Conservation (phyloP, 768 basidiomycete genomes). For the Crassisporium funariophilum region DNA sequence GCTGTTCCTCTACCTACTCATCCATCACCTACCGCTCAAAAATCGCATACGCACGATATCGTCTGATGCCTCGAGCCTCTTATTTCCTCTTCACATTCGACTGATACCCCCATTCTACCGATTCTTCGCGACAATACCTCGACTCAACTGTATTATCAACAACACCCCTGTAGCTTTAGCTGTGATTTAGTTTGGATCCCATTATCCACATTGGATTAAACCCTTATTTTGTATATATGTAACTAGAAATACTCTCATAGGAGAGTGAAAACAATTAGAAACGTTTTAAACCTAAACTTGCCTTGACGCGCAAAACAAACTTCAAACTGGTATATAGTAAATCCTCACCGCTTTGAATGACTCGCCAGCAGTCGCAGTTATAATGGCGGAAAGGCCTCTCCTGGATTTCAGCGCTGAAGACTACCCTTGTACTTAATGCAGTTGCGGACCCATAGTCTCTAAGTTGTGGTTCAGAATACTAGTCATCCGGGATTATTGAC, state of each 20-base stretch:
- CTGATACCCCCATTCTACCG: neutral
- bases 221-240: conserved; percentile 5
- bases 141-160: conserved; percentile 7
- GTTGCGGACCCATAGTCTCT: too few species aligned
- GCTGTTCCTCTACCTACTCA: neutral
- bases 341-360: neutral
- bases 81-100: conserved; percentile 7
- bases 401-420: too few species aligned
- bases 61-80: conserved; percentile 18
- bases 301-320: neutral
- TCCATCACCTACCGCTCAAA: conserved; percentile 14
- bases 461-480: too few species aligned
- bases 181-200: neutral
- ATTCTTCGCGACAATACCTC: neutral
- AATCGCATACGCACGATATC: conserved; percentile 24
- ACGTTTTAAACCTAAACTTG: neutral
- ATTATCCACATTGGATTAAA: neutral
- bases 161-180: conserved; percentile 18
- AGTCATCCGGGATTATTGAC: too few species aligned
- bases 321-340: neutral
- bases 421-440: too few species aligned
- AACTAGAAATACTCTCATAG: conserved; percentile 1
- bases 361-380: too few species aligned
- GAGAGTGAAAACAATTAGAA: conserved; percentile 1
- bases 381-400: too few species aligned